A percentile compares a stretch with the other conserved stretches of the same genome.
phyloP scores from a whole-genome alignment of 2,329 filamentous ascomycete genomes.

The Cercospora beticola region DNA sequence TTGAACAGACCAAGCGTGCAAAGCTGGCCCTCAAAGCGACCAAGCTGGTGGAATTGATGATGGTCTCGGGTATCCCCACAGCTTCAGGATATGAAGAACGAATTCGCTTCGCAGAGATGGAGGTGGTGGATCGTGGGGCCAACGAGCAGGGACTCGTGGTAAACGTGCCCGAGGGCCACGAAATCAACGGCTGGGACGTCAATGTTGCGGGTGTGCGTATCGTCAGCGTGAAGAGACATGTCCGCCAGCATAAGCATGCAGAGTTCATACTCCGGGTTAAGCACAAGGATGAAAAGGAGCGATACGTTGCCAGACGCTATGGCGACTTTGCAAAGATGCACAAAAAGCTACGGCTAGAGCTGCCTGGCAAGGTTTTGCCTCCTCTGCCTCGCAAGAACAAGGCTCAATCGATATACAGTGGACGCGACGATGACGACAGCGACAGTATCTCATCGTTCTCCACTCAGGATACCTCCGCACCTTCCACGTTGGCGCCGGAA shows the following conservation, averaged over 20 bases:
- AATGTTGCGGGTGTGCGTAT: slow-evolving; percentile 89
- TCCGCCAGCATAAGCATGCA: slow-evolving; percentile 88
- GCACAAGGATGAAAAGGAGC: slow-evolving; percentile 69
- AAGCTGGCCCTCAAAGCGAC: slow-evolving; percentile 91
- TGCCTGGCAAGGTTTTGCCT: slow-evolving; percentile 86
- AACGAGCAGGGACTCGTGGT: slow-evolving; percentile 87
- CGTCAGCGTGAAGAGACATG: slow-evolving; percentile 76
- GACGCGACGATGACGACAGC: slow-evolving; percentile 63
- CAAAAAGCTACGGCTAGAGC: slow-evolving; percentile 74
- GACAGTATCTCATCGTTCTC: slow-evolving; percentile 81
- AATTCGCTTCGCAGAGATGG: slow-evolving; percentile 93
- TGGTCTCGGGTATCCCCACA: slow-evolving; percentile 95
- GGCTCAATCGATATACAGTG: slow-evolving; percentile 62
- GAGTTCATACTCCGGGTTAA: slow-evolving; percentile 90
- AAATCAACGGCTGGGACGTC: slow-evolving; percentile 93
- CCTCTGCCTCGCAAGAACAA: slow-evolving; percentile 91
- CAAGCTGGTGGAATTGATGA: slow-evolving; percentile 97
- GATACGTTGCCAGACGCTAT: slow-evolving; percentile 81
- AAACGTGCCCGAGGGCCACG: slow-evolving; percentile 85
- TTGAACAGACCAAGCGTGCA: slow-evolving; percentile 92
- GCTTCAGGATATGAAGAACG: slow-evolving; percentile 97
- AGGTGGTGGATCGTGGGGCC: slow-evolving; percentile 89
- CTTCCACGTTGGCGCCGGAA: slow-evolving; percentile 19
- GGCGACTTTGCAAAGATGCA: slow-evolving; percentile 82
- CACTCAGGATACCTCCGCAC: slow-evolving; percentile 55